These are phyloP conservation scores for Xerocomellus amylosporus DNA, from an alignment of 768 basidiomycete genomes.

Conservation along the genomic window DNA sequence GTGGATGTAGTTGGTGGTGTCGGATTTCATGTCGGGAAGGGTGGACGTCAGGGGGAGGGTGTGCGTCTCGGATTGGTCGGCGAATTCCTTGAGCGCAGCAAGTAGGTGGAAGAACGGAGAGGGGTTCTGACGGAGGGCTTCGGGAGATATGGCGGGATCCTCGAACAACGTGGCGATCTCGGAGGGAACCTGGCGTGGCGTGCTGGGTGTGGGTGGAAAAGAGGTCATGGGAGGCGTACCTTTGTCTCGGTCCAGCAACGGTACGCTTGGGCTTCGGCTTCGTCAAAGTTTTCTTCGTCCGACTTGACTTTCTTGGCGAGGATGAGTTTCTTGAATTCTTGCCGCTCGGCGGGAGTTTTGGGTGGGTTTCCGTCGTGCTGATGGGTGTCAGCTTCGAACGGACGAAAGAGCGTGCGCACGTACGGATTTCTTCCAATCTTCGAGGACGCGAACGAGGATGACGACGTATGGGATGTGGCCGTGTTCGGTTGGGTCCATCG, in stretches of 20 bases:
- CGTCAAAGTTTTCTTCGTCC: conserved; percentile 98
- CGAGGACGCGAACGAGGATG: conserved; percentile 78
- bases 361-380: conserved; percentile 67
- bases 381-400: background rate
- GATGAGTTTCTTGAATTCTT: conserved; percentile 71
- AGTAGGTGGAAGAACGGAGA: conserved; percentile 80
- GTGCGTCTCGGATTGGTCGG: conserved; percentile 48
- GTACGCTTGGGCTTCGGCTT: conserved; percentile 86
- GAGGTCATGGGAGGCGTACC: conserved; percentile 23
- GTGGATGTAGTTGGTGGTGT: conserved; percentile 76
- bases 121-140: conserved; percentile 41
- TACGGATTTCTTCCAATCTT: conserved; percentile 79
- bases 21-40: conserved; percentile 95
- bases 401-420: conserved; percentile 23
- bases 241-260: conserved; percentile 65
- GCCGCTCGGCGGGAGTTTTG: conserved; percentile 58
- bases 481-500: conserved; percentile 87
- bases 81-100: conserved; percentile 66
- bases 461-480: conserved; percentile 88
- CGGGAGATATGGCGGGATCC: conserved; percentile 50
- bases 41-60: conserved; percentile 82
- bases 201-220: background rate
- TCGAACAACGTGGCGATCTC: conserved; percentile 65
- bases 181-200: conserved; percentile 52
- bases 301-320: conserved; percentile 61